These are phyloP conservation scores for Microthlaspi erraticum DNA, from an alignment of 345 rosid species.

Conservation along the genomic window DNA sequence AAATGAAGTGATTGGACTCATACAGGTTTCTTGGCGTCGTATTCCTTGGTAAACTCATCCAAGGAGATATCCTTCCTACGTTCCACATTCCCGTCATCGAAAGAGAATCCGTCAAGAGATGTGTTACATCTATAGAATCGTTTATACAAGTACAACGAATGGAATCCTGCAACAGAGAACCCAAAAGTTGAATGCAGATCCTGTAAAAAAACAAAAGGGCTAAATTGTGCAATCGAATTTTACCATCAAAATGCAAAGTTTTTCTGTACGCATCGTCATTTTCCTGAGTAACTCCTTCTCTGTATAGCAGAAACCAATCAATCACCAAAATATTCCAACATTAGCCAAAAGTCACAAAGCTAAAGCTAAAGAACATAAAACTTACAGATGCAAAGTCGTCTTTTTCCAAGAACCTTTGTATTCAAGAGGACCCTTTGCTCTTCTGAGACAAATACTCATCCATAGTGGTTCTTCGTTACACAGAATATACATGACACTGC, in stretches of 20 bases:
- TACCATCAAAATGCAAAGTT: constrained; percentile 75
- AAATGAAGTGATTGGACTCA: constrained; percentile 13
- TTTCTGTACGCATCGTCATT: constrained; percentile 45
- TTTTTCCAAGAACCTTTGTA: constrained; percentile 92
- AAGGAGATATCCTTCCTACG: constrained; percentile 58
- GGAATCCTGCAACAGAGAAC: constrained; percentile 65
- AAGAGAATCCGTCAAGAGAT: constrained; percentile 63
- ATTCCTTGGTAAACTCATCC: constrained; percentile 62
- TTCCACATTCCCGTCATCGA: constrained; percentile 76
- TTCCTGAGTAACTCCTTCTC: constrained; percentile 63
- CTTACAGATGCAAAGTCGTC: constrained; percentile 68
- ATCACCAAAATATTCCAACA: neutral
- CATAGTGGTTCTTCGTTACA: constrained; percentile 94
- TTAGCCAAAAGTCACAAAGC: constrained; percentile 5
- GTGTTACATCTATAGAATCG: constrained; percentile 87
- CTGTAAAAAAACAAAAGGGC: neutral
- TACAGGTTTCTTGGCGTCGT: constrained; percentile 82
- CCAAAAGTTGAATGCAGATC: neutral
- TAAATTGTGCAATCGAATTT: constrained; percentile 8
- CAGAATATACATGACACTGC: constrained; percentile 84
- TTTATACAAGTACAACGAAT: constrained; percentile 78
- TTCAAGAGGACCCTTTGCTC: constrained; percentile 56
- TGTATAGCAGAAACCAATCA: constrained; percentile 41
- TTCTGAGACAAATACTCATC: constrained; percentile 77
- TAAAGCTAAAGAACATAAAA: constrained; percentile 14